A percentile compares a stretch with the other conserved stretches of the same genome.
Conservation (phyloP, 805 yeast genomes). For the Monosporozyma aquatica region DNA sequence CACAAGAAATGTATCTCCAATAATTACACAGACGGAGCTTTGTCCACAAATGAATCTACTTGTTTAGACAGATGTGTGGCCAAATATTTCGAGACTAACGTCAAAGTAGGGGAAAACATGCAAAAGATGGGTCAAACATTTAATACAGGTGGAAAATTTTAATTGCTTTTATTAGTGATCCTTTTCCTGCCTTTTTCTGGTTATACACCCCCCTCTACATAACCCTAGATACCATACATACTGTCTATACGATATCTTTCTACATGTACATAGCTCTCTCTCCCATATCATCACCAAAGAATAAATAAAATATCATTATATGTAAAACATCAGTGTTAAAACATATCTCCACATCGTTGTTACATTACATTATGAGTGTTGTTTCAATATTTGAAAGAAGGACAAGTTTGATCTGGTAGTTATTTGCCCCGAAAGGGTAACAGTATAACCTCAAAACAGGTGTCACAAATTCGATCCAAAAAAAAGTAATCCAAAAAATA, state of each 20-base stretch:
- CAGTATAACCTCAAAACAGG: background rate
- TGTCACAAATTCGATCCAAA: background rate
- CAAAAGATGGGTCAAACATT: slow-evolving; percentile 42
- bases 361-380: no score
- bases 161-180: background rate
- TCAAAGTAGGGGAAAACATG: slow-evolving; percentile 81
- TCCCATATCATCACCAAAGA: background rate
- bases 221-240: background rate
- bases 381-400: no score
- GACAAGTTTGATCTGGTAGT: no score
- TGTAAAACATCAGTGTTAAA: background rate
- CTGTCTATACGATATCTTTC: background rate
- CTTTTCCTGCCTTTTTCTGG: background rate
- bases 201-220: background rate
- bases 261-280: slow-evolving; percentile 2
- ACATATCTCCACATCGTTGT: no score
- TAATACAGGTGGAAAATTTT: slow-evolving; percentile 29
- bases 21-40: slow-evolving; percentile 60
- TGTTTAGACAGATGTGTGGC: slow-evolving; percentile 95
- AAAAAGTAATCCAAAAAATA: no score
- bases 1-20: slow-evolving; percentile 73
- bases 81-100: slow-evolving; percentile 89
- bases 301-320: background rate
- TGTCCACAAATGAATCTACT: slow-evolving; percentile 69
- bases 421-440: background rate